Evolutionary conservation across 805 yeast species (phyloP), one percentile per base, ranked within the genome.

Genomic region (Clavispora vitiphila): DNA sequence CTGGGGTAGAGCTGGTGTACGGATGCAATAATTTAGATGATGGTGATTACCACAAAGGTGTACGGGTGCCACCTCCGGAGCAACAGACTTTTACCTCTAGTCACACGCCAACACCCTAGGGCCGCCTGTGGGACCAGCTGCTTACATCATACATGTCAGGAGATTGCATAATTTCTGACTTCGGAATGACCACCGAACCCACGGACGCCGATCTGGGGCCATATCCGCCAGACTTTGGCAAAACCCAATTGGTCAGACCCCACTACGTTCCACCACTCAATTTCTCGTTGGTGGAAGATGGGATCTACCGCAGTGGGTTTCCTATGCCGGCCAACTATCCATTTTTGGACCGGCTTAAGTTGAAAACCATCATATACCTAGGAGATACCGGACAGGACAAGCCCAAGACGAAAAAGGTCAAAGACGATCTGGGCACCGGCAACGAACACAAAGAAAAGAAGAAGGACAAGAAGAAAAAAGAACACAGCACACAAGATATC

Each of bases 271-370:
- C 99, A 4, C 99, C 99, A 1, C 71, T 93, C 51, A 90, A 88
- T 61, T 91, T 91, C 55, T 78, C 95, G 1, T 77, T 87, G 18
- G 96, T 93, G 2, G 96, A 86, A 45, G 89, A 87, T 43, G 81
- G 86, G 6, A 78, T 91, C 10, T 91, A 90, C 60, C 68, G 99
- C 15, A 83, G 95, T 1, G 99, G 99, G 1, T 95, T 90, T 56
- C 99, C 99, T 1, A 86, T 88, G 69, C 85, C 87, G 0, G 76
- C 81, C 48, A 91, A 89, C 64, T 87, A 80, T 55, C 78, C 83
- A n/a, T 93, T 87, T 51, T 70, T 91, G 18, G 74, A 76, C 50
- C 82, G 80, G 22, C 64, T 93, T 37, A 70, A 79, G 25, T 63
- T 91, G 44, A 79, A 78, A 52, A 89, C 97, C 0, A 87, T 91